Evolutionary conservation across 2,329 filamentous ascomycete species (phyloP).

Genomic region (Trichoderma brevicompactum): DNA sequence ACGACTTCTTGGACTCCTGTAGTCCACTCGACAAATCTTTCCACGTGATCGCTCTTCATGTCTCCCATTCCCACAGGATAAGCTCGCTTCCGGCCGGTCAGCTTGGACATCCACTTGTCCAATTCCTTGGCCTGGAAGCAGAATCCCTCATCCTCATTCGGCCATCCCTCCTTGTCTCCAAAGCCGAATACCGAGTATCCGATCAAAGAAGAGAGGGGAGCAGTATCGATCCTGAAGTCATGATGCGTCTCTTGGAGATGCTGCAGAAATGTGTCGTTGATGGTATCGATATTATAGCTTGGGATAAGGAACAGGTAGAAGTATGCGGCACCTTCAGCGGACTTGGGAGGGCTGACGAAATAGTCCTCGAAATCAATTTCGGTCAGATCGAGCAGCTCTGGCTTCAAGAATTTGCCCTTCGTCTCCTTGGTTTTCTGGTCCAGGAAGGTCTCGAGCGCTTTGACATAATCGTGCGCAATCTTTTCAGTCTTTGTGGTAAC

Average conservation of each 20-base stretch:
- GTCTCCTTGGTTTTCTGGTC: slow-evolving; percentile 50
- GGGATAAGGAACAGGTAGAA: slow-evolving; percentile 87
- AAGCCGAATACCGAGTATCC: slow-evolving; percentile 96
- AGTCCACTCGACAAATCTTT: slow-evolving; percentile 76
- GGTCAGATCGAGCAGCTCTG: slow-evolving; percentile 75
- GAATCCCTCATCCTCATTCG: slow-evolving; percentile 85
- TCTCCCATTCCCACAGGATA: slow-evolving; percentile 90
- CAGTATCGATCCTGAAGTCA: slow-evolving; percentile 94
- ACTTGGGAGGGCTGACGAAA: slow-evolving; percentile 77
- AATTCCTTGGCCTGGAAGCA: slow-evolving; percentile 90
- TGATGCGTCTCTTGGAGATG: slow-evolving; percentile 92
- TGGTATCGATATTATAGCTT: slow-evolving; percentile 93
- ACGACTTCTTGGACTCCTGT: slow-evolving; percentile 74
- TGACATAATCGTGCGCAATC: slow-evolving; percentile 67
- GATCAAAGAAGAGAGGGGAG: slow-evolving; percentile 73
- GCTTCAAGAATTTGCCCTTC: slow-evolving; percentile 52
- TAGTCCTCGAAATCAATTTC: slow-evolving; percentile 92
- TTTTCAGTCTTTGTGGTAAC: slow-evolving; percentile 82
- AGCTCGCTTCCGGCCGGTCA: slow-evolving; percentile 83
- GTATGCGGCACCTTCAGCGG: slow-evolving; percentile 58
- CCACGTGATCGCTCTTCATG: slow-evolving; percentile 71
- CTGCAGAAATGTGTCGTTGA: slow-evolving; percentile 83
- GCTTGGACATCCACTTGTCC: slow-evolving; percentile 96
- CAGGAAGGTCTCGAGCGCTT: slow-evolving; percentile 58
- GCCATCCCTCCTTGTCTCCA: slow-evolving; percentile 90